Base-by-base conservation (phyloP, 2,329 filamentous ascomycete genomes). In the Coleophoma eucalyptorum region DNA sequence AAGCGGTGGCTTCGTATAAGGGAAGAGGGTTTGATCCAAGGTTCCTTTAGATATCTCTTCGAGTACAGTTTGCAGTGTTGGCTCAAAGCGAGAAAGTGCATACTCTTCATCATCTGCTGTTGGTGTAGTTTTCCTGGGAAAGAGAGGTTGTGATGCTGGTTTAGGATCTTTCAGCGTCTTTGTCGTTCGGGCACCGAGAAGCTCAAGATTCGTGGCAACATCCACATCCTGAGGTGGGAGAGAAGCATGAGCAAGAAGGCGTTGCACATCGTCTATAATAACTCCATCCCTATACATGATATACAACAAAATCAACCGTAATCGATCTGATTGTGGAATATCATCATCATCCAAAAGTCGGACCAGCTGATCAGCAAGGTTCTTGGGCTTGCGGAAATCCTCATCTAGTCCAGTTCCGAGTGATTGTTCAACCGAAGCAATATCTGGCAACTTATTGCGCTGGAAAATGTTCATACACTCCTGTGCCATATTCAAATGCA, bases 381-480 rank as follows among this genome's bases (percentile, higher is more conserved):
- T 90, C 70, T 95, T 97, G 10, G 93, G 89, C 66, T 94, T 96
- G 62, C 87, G 86, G 64, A 87, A 88, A 64, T 97, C 92, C 69
- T 97, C 93, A 61, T 97, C 94, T 5, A 97, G 73, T 0, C 94
- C 94, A 1, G 94, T 97, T 10, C 92, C 89, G 57, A 99, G 77
- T 26, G 84, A 90, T 76, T 97, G 94, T 70, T 99, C 94, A 5
- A 92, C 80, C 0, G 88, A 87, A 12, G 91, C 91, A 51, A 97
- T 77, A 63, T 99, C 94, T 6, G 88, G 80, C 6, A 99, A 77
- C 65, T 96, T 96, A 66, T 86, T 82, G 48, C 83, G 75, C 65
- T 96, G 86, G 62, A 99, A 99, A 35, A 89, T 82, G 60, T 90
- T 90, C 92, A 97, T 97, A 67, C 91, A 96, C 66, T 96, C 91